phyloP scores from a whole-genome alignment of 257 asterid genomes.

The Solanum medicagineum region DNA sequence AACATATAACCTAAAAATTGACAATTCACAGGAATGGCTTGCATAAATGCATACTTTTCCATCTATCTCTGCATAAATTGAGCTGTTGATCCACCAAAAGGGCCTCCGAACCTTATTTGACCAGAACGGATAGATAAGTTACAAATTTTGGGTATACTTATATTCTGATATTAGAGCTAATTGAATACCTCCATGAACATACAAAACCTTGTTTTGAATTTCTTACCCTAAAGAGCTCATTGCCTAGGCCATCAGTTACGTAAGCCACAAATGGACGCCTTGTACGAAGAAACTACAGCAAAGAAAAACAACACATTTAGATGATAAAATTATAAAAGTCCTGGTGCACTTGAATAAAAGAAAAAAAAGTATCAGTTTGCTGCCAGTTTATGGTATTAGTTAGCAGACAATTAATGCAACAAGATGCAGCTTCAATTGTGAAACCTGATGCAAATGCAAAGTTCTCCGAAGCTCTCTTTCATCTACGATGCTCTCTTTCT shows the following conservation, averaged over 20 bases:
- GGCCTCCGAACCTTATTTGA: constrained; percentile 75
- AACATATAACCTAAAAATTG: background rate
- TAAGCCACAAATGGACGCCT: constrained; percentile 85
- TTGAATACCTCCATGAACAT: background rate
- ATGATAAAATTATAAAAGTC: background rate
- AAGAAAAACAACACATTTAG: constrained; percentile 1
- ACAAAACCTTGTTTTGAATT: background rate
- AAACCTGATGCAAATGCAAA: background rate
- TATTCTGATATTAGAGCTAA: background rate
- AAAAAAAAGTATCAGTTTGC: background rate
- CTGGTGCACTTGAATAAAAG: background rate
- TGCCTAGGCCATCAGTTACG: constrained; percentile 69
- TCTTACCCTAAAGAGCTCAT: constrained; percentile 75
- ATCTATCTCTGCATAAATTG: constrained; percentile 85
- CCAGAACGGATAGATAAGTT: background rate
- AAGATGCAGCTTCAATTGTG: background rate
- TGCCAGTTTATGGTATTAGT: background rate
- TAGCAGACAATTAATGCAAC: background rate
- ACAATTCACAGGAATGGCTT: background rate
- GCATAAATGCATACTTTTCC: constrained; percentile 45
- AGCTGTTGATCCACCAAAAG: constrained; percentile 98
- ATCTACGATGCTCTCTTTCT: background rate
- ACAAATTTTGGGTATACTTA: background rate
- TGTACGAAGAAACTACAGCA: constrained; percentile 63
- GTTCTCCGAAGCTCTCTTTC: background rate